Evolutionary conservation across 805 yeast genomes (phyloP).

Genomic region (Ascoidea tarda): DNA sequence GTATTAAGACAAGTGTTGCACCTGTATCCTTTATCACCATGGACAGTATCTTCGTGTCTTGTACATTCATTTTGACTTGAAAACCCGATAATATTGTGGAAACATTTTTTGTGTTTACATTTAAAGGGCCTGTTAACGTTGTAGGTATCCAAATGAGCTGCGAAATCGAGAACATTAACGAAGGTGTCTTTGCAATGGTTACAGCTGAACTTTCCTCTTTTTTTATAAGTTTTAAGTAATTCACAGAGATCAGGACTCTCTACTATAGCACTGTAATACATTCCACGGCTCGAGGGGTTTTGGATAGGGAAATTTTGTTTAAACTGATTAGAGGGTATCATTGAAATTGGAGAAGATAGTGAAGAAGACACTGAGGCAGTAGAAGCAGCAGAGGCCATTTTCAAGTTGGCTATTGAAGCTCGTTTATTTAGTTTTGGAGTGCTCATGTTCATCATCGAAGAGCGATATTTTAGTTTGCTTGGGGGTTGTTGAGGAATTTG

Average conservation of each 20-base stretch:
- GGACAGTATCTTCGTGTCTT: slow-evolving; percentile 6
- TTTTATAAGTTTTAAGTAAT: slow-evolving; percentile 4
- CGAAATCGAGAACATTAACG: slow-evolving; percentile 5
- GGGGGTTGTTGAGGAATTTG: too few relatives aligned
- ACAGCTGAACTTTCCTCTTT: slow-evolving; percentile 22
- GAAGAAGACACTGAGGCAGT: background rate
- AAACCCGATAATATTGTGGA: slow-evolving; percentile 6
- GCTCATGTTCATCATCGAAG: too few relatives aligned
- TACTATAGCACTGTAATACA: background rate
- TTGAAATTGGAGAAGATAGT: background rate
- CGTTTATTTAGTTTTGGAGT: too few relatives aligned
- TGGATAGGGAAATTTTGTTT: background rate
- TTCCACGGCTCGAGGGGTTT: background rate
- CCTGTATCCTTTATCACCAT: slow-evolving; percentile 5
- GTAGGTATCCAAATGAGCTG: slow-evolving; percentile 7
- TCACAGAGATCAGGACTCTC: background rate
- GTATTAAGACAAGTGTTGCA: slow-evolving; percentile 4
- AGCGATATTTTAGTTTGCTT: too few relatives aligned
- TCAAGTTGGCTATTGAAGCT: background rate
- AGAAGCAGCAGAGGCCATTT: background rate
- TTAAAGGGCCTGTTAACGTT: slow-evolving; percentile 3
- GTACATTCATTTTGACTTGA: slow-evolving; percentile 5
- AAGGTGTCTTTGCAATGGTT: slow-evolving; percentile 7
- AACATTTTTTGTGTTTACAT: slow-evolving; percentile 4
- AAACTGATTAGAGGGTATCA: background rate